Base-by-base conservation (phyloP, 2,329 filamentous ascomycete species). In the Passalora sequoiae region DNA sequence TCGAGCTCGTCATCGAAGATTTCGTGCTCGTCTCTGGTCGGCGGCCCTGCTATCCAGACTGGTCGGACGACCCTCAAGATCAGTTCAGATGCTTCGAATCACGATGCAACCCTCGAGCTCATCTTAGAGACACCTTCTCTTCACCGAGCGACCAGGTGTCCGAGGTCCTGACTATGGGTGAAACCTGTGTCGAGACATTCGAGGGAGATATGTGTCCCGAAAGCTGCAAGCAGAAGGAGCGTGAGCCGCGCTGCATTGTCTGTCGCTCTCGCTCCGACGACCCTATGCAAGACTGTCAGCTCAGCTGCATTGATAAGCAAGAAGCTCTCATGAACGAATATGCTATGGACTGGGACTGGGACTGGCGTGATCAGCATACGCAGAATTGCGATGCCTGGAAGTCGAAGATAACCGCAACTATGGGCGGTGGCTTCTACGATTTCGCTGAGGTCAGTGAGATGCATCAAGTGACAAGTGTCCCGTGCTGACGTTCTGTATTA, bases 1-100 rank as follows among this genome's bases (percentile, higher is more conserved):
- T 58, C 20, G 45, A 47, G 40, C 40, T 35, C 3, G 29, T 15
- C 24, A 52, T 58, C 25, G 53, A 58, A 30, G 44, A 33, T 8
- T 13, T 44, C 17, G 8, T 47, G 32, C 22, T 47, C 24, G 19
- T 12, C 15, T 29, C 24, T 21, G 30, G 12, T 21, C 10, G 17
- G 27, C 10, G 6, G 30, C 39, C 15, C n/a, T 21, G 25, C 21
- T n/a, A 4, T 8, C 9, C 5, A 36, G 19, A 28, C 30, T 19
- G 17, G 30, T 19, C 30, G 13, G n/a, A 33, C 15, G 28, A 33
- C 17, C 20, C n/a, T n/a, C 7, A n/a, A n/a, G n/a, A n/a, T n/a
- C n/a, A n/a, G n/a, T 50, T 50, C 17, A 10, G 20, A 4, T 45
- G 46, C 38, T 51, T 29, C 24, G 44, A 52, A 24, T 10, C 29